Conservation (phyloP, 768 basidiomycete species). For the Psilocybe azurescens region DNA sequence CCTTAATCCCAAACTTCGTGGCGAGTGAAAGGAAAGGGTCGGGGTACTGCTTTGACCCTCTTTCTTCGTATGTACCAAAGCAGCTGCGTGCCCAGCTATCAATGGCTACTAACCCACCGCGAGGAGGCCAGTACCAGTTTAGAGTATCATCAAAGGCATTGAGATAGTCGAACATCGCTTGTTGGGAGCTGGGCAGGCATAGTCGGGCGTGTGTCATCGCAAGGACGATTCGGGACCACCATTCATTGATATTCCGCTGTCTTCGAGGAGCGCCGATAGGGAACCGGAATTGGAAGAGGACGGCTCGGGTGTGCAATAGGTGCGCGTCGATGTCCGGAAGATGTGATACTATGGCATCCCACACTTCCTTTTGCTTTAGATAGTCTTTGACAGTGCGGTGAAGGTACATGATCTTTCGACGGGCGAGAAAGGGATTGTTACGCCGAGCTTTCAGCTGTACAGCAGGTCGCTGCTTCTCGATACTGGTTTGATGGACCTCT, state of each 20-base stretch:
- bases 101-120: constrained; percentile 3
- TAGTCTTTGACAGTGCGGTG: constrained; percentile 19
- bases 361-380: constrained; percentile 2
- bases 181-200: not conserved
- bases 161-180: constrained; percentile 13
- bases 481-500: constrained; percentile 8
- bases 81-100: constrained; percentile 18
- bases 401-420: constrained; percentile 14
- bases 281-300: constrained; percentile 3
- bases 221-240: constrained; percentile 13
- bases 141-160: constrained; percentile 17
- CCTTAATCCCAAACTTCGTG: constrained; percentile 11
- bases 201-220: constrained; percentile 14
- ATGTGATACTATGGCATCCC: constrained; percentile 6
- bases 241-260: constrained; percentile 15
- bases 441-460: not conserved
- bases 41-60: constrained; percentile 7
- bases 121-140: constrained; percentile 17
- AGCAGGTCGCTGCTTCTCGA: not conserved
- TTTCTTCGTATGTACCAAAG: constrained; percentile 17
- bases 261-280: constrained; percentile 5
- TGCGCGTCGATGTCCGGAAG: not conserved
- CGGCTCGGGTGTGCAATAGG: not conserved
- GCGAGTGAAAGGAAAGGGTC: constrained; percentile 17
- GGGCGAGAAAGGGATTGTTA: not conserved